Evolutionary conservation across 495 filamentous ascomycete species (phyloP).

Genomic region (Pseudoneurospora amorphoporcata): DNA sequence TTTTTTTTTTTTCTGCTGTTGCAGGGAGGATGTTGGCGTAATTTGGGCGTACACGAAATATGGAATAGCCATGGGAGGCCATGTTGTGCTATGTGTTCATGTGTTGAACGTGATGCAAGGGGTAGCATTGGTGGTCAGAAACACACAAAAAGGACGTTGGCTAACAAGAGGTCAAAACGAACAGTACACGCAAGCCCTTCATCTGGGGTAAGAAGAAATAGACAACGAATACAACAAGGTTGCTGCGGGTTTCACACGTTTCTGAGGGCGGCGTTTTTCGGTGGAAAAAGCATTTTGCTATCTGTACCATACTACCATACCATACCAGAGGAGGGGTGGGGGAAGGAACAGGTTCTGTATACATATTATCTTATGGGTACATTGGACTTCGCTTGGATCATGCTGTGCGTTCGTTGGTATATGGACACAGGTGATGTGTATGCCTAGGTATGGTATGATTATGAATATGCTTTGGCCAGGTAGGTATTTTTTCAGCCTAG

Average conservation of each 20-base stretch:
- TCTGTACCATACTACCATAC: not conserved
- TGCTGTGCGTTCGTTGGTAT: not conserved
- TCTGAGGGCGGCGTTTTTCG: not conserved
- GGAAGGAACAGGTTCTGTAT: not conserved
- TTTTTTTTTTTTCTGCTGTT: too few species aligned
- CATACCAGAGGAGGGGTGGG: not conserved
- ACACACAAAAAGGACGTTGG: not conserved
- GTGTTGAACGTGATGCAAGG: not conserved
- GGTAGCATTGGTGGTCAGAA: not conserved
- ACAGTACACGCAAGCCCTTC: constrained; percentile 80
- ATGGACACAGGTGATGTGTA: not conserved
- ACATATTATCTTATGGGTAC: not conserved
- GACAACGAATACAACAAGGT: not conserved
- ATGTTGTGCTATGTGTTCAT: not conserved
- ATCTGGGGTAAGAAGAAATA: constrained; percentile 34
- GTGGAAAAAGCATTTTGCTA: not conserved
- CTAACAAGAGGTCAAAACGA: not conserved
- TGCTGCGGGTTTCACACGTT: not conserved
- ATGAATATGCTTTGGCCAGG: not conserved
- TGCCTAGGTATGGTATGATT: not conserved
- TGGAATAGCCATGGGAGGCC: too few species aligned
- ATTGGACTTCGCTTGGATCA: not conserved
- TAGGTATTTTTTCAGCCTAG: not conserved
- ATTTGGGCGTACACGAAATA: too few species aligned
- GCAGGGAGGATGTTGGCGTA: not conserved